phyloP scores from a whole-genome alignment of 2,329 filamentous ascomycete species.

The Neofusicoccum ribis region DNA sequence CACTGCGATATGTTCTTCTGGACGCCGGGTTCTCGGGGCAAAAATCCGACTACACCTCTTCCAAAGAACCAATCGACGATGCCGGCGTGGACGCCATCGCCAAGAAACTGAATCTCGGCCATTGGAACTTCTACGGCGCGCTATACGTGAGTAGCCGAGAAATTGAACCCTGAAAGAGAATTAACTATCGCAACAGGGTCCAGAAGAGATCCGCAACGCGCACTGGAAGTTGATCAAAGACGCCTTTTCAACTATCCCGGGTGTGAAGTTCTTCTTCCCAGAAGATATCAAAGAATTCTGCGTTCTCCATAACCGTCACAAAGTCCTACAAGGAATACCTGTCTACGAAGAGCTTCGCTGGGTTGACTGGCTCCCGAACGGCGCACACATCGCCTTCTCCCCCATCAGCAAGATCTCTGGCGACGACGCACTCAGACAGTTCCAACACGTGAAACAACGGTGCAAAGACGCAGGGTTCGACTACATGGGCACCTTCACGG shows the following conservation, averaged over 20 bases:
- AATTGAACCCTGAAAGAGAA: too few relatives aligned
- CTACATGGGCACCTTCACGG: conserved; percentile 29
- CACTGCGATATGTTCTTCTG: conserved; percentile 43
- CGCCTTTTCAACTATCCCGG: conserved; percentile 35
- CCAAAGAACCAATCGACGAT: conserved; percentile 39
- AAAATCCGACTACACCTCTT: conserved; percentile 32
- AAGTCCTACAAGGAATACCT: conserved; percentile 26
- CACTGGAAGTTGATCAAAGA: conserved; percentile 37
- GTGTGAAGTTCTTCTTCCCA: conserved; percentile 37
- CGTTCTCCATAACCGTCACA: conserved; percentile 28
- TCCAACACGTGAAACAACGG: conserved; percentile 29
- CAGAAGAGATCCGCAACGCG: conserved; percentile 28
- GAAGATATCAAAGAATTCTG: conserved; percentile 37
- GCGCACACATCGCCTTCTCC: conserved; percentile 46
- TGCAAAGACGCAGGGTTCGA: conserved; percentile 28
- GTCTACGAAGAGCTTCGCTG: conserved; percentile 41
- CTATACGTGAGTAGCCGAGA: conserved; percentile 22
- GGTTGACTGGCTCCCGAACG: conserved; percentile 46
- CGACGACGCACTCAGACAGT: conserved; percentile 43
- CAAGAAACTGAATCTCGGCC: conserved; percentile 41
- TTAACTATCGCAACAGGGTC: background rate
- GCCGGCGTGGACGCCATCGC: conserved; percentile 45
- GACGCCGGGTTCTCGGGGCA: conserved; percentile 43
- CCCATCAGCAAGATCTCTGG: conserved; percentile 49
- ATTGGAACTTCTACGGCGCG: conserved; percentile 52